These are phyloP conservation scores for Clitoria ternatea DNA, from an alignment of 306 rosid genomes.

Conservation along the genomic window DNA sequence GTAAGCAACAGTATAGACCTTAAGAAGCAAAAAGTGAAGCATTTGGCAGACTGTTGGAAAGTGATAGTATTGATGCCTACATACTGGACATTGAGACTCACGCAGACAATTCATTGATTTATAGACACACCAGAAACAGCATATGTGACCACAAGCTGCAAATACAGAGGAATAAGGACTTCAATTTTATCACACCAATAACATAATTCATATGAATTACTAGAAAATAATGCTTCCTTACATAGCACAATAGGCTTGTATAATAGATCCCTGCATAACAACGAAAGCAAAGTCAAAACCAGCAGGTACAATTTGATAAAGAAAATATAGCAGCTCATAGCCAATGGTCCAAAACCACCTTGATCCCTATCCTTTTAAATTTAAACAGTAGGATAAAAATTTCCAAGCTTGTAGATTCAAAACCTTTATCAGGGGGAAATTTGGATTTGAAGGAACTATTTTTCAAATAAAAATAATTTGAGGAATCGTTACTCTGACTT, in stretches of 20 bases:
- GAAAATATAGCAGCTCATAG: neutral
- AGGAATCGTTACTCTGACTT: neutral
- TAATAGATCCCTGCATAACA: conserved; percentile 69
- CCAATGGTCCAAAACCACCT: no score
- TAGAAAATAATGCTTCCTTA: conserved; percentile 37
- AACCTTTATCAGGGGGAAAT: conserved; percentile 7
- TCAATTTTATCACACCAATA: neutral
- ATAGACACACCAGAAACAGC: conserved; percentile 93
- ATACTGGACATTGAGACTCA: conserved; percentile 72
- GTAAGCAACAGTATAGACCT: conserved; percentile 58
- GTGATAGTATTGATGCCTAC: conserved; percentile 68
- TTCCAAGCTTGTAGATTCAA: neutral
- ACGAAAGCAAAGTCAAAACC: conserved; percentile 16
- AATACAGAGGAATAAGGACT: neutral
- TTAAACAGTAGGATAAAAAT: neutral
- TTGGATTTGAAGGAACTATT: neutral
- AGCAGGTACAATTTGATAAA: conserved; percentile 10
- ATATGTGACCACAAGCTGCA: conserved; percentile 89
- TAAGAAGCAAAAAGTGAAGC: conserved; percentile 75
- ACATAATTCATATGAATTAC: neutral
- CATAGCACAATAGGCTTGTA: conserved; percentile 86
- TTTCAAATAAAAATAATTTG: neutral
- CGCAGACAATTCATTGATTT: conserved; percentile 42
- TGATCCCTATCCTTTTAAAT: neutral
- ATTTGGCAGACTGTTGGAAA: conserved; percentile 73